Evolutionary conservation across 768 basidiomycete genomes (phyloP), one percentile per base, ranked within the genome.

Genomic region (Candolleomyces aberdarensis): DNA sequence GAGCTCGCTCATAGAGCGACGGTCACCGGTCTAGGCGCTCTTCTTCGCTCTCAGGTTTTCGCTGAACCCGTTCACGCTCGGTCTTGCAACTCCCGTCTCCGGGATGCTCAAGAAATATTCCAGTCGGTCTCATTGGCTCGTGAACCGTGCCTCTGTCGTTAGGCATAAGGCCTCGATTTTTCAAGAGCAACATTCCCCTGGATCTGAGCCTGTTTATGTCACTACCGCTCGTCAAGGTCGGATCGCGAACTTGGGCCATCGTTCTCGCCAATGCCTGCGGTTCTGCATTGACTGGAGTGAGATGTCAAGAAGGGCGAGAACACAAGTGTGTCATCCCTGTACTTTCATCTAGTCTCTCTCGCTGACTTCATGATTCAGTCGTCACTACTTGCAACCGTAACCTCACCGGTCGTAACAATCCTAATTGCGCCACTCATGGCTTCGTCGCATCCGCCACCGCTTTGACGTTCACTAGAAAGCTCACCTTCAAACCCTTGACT

Each of bases 321-420:
- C 86, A 96, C 97, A 48, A 99, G 92, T 93, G 66, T 49, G 91
- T 82, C 6, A 31, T 14, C 41, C 26, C 31, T 57, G 32, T 32
- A 0, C 15, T 55, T 41, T 50, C 17, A 11, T 51, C 6, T 53
- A 19, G 13, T 20, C 26, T 8, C 29, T 32, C 29, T n/a, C 26
- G 32, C 60, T 71, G 5, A 70, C 51, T 3, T n/a, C 11, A 36
- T 44, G 62, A 61, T 55, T 43, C 22, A 94, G 92, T 98, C 82
- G 93, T 99, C 77, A 96, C 96, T 56, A 98, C 96, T 19, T 99
- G 98, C 86, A 99, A 99, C 88, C 96, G 97, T 74, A 99, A 99
- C 88, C 98, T 99, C 82, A 98, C 97, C 66, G 97, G 96, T 60
- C 94, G 97, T 72, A 99, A 99, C 76, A 97, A 98, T 70, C 96